Base-by-base conservation (phyloP, 768 basidiomycete species). In the Pholiota molesta region DNA sequence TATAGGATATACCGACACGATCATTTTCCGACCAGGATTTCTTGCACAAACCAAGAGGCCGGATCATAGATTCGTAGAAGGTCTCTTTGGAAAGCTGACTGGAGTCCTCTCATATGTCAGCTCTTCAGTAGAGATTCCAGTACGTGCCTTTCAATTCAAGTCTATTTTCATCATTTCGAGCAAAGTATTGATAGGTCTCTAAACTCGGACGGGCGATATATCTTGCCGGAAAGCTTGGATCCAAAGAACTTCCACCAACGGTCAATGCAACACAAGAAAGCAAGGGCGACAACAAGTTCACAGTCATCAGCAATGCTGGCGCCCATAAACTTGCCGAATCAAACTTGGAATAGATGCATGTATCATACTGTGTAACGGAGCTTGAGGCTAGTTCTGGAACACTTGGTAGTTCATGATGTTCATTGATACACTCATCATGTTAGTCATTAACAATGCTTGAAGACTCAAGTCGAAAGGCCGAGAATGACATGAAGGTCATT, bases 1-100 rank as follows among this genome's bases (percentile, higher is more conserved):
- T 3, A 73, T 93, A 5, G 91, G 90, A 10, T 94, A 93, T 70
- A 69, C 76, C 13, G 90, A 93, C 57, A 85, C 86, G 0, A 85
- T 93, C 62, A 69, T 91, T 52, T 88, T 92, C 71, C 83, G 89
- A 19, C 91, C 93, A 2, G 84, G 69, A 0, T 62, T 80, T n/a
- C 73, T 93, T 13, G 73, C 71, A 8, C 82, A 83, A 0, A 78
- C 83, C 1, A 69, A 84, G 2, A 77, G 89, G 2, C 35, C 69
- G 4, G 78, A 84, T 1, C 29, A 33, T 1, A 74, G 84, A 19
- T 5, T 78, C 0, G 63, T 62, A 0, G 89, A 89, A 65, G 72
- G 66, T 1, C 47, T 85, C 13, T 31, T 49, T 2, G 26, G 13
- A 45, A 65, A 68, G 26, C 1, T 86, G 11, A 74, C 78, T 0